Conservation (phyloP, 2,329 filamentous ascomycete genomes). For the Clonostachys byssicola region DNA sequence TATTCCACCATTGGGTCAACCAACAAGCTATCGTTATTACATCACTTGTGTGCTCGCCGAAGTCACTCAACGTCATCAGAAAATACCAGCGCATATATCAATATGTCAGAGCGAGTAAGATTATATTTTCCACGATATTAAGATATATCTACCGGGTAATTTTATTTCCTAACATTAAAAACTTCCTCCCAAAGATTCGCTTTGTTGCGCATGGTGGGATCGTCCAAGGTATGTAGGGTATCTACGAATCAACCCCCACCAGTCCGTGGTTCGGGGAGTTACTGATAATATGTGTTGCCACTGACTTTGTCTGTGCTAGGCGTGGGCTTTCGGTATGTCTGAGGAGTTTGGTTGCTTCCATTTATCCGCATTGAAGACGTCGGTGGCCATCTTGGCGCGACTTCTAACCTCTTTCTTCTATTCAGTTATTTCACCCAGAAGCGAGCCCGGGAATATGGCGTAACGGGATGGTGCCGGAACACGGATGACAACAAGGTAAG, state of each 20-base stretch:
- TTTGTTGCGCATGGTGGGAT: constrained; percentile 59
- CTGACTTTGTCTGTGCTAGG: constrained; percentile 31
- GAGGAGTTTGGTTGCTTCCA: background rate
- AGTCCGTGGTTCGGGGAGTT: background rate
- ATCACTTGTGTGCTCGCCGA: too few species aligned
- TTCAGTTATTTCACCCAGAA: constrained; percentile 49
- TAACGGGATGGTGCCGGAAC: constrained; percentile 62
- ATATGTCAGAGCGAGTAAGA: too few species aligned
- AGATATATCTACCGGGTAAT: too few species aligned
- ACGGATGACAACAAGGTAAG: constrained; percentile 49
- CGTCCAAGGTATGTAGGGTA: constrained; percentile 57
- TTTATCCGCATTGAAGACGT: background rate
- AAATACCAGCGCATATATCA: too few species aligned
- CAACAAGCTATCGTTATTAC: too few species aligned
- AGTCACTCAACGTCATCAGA: too few species aligned
- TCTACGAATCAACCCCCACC: background rate
- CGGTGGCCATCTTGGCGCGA: background rate
- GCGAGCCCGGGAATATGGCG: constrained; percentile 39
- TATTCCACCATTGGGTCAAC: too few species aligned
- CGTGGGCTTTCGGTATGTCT: constrained; percentile 47
- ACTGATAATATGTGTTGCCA: constrained; percentile 1
- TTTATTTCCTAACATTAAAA: too few species aligned
- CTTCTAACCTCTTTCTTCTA: background rate
- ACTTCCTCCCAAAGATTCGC: constrained; percentile 41
- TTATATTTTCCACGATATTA: too few species aligned